phyloP scores from a whole-genome alignment of 192 early-diverging fungal genomes.

The Kappamyces sp. region DNA sequence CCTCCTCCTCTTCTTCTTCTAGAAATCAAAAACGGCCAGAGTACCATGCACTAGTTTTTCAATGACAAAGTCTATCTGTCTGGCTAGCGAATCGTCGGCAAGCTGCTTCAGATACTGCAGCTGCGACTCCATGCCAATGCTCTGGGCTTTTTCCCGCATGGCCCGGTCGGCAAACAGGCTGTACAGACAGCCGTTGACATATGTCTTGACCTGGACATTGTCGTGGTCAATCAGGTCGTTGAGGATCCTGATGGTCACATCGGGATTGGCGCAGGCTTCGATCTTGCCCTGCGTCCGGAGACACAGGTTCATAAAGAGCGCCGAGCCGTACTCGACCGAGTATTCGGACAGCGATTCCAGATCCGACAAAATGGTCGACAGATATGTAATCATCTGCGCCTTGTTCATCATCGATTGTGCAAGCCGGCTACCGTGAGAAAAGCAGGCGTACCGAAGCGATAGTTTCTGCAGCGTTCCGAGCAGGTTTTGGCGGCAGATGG shows the following conservation, averaged over 20 bases:
- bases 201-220: conserved; percentile 46
- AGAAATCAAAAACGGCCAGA: background rate
- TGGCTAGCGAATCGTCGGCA: conserved; percentile 28
- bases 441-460: conserved; percentile 27
- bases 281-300: conserved; percentile 34
- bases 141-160: conserved; percentile 29
- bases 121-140: conserved; percentile 33
- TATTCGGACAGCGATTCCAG: conserved; percentile 30
- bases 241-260: conserved; percentile 16
- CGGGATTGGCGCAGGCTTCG: conserved; percentile 27
- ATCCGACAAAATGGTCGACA: conserved; percentile 30
- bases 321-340: conserved; percentile 40
- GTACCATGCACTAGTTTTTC: conserved; percentile 27
- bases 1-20: conserved; percentile 23
- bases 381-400: conserved; percentile 25
- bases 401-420: conserved; percentile 40
- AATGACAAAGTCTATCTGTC: conserved; percentile 44
- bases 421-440: conserved; percentile 20
- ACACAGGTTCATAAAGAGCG: conserved; percentile 50
- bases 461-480: conserved; percentile 47
- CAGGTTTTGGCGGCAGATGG: conserved; percentile 28
- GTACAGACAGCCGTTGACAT: conserved; percentile 47
- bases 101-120: conserved; percentile 26
- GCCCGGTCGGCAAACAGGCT: conserved; percentile 34
- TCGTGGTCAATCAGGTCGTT: conserved; percentile 35